A percentile compares a stretch with the other conserved stretches of the same genome.
Conservation (phyloP, 2,329 filamentous ascomycete species). For the Penicillium expansum region DNA sequence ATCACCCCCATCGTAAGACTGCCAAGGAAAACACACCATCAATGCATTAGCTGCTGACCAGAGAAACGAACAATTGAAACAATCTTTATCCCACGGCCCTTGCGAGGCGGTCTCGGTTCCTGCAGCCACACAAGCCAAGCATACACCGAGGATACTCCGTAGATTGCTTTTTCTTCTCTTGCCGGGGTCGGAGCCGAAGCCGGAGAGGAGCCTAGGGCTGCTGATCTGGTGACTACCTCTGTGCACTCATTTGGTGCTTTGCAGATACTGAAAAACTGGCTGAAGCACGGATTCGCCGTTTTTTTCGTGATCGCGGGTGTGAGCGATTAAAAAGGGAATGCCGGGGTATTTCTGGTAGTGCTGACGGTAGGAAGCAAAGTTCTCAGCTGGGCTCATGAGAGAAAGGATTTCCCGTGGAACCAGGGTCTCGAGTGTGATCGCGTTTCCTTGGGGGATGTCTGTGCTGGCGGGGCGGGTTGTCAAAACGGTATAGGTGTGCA, state of each 20-base stretch:
- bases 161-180: conserved; percentile 2
- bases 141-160: not conserved
- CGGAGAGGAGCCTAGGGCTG: not conserved
- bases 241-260: not conserved
- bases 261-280: conserved; percentile 29
- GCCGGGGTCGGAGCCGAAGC: conserved; percentile 1
- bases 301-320: conserved; percentile 35
- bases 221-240: not conserved
- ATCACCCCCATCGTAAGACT: not conserved
- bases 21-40: conserved; percentile 4
- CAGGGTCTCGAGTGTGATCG: conserved; percentile 24
- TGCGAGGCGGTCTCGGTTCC: conserved; percentile 3
- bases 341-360: conserved; percentile 34
- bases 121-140: conserved; percentile 18
- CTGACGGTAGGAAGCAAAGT: conserved; percentile 38
- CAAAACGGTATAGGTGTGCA: conserved; percentile 34
- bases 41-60: not conserved
- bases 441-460: conserved; percentile 13
- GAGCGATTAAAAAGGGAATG: conserved; percentile 40
- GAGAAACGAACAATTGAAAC: conserved; percentile 6
- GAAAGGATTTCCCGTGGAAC: conserved; percentile 24
- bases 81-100: not conserved
- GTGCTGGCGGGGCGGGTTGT: conserved; percentile 20
- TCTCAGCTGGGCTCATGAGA: conserved; percentile 32
- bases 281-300: conserved; percentile 29